Conservation (phyloP, 2,329 filamentous ascomycete species). For the Fusarium sp. region DNA sequence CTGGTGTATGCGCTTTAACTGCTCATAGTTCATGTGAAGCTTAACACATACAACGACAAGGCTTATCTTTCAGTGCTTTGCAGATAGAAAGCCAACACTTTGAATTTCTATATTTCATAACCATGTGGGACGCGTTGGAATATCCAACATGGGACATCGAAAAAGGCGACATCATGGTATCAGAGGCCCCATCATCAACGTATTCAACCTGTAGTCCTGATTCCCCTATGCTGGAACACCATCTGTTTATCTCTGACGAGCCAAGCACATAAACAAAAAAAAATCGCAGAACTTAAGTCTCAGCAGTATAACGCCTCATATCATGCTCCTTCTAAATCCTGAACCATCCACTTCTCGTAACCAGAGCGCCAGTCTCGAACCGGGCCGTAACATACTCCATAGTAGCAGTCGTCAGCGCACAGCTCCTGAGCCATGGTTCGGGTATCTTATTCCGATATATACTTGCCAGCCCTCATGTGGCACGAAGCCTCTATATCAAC, state of each 20-base stretch:
- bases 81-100: background rate
- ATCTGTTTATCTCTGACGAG: background rate
- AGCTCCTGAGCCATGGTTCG: slow-evolving; percentile 18
- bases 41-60: too few relatives aligned
- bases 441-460: slow-evolving; percentile 9
- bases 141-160: slow-evolving; percentile 24
- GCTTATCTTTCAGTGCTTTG: background rate
- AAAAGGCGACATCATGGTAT: slow-evolving; percentile 41
- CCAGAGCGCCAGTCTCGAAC: slow-evolving; percentile 7
- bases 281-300: slow-evolving; percentile 11
- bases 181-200: slow-evolving; percentile 34
- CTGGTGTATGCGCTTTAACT: background rate
- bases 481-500: background rate
- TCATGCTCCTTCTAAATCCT: slow-evolving; percentile 37
- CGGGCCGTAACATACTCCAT: background rate
- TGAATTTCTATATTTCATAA: slow-evolving; percentile 6
- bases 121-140: background rate
- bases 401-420: slow-evolving; percentile 1
- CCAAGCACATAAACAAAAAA: slow-evolving; percentile 7
- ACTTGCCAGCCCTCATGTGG: slow-evolving; percentile 2
- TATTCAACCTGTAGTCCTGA: slow-evolving; percentile 8
- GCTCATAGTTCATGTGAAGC: too few relatives aligned
- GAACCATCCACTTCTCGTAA: slow-evolving; percentile 18
- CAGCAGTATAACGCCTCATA: slow-evolving; percentile 35
- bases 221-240: background rate